Percentiles rank a stretch among this genome's conserved stretches.
Evolutionary conservation across 768 basidiomycete species (phyloP).

Genomic region (Pulveroboletus sp.): DNA sequence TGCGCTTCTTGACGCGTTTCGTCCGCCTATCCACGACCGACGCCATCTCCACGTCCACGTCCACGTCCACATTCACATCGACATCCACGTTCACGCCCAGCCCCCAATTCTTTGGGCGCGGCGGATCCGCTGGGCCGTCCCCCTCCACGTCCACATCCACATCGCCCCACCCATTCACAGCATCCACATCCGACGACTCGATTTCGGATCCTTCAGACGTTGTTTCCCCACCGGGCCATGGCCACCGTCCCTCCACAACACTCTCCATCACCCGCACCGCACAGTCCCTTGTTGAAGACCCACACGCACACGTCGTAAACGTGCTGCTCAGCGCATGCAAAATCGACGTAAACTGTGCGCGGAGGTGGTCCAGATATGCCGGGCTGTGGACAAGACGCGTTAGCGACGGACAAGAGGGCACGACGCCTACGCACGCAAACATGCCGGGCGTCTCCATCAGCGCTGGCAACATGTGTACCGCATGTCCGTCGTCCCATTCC

Average conservation of each 20-base stretch:
- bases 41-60: conserved; percentile 17
- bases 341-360: conserved; percentile 65
- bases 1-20: conserved; percentile 19
- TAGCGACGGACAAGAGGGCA: neutral
- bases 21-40: conserved; percentile 2
- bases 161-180: conserved; percentile 17
- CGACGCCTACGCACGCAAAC: conserved; percentile 49
- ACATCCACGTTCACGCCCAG: conserved; percentile 26
- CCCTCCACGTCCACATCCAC: conserved; percentile 19
- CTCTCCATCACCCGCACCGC: conserved; percentile 60
- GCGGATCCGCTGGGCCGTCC: conserved; percentile 9
- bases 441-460: conserved; percentile 55
- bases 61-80: conserved; percentile 24
- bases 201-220: conserved; percentile 20
- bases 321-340: conserved; percentile 67
- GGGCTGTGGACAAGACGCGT: conserved; percentile 31
- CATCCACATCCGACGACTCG: conserved; percentile 14
- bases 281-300: conserved; percentile 58
- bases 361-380: conserved; percentile 49
- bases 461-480: conserved; percentile 74
- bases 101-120: conserved; percentile 9
- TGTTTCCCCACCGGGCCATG: conserved; percentile 31
- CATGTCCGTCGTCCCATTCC: conserved; percentile 96
- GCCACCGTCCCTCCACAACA: conserved; percentile 49
- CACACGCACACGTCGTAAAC: conserved; percentile 76